Evolutionary conservation across 2,329 filamentous ascomycete genomes (phyloP), one percentile per base, ranked within the genome.

Genomic region (Fonsecaea pedrosoi): DNA sequence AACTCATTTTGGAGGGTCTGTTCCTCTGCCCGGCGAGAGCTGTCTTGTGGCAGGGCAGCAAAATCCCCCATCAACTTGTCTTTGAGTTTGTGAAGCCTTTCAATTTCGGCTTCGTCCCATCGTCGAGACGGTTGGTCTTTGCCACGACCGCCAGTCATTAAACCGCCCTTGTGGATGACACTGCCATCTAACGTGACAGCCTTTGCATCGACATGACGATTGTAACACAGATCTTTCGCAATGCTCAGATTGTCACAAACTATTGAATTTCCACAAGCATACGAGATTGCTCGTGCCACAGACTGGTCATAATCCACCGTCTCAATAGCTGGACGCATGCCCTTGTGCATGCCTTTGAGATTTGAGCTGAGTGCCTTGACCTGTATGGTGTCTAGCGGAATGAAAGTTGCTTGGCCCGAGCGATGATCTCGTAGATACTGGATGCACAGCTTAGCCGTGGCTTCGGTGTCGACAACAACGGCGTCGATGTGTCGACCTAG

Each of bases 361-460:
- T 92, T 94, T 4, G 92, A 91, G 76, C 96, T 96, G 66, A 95
- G 87, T 10, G 92, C 89, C 77, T 92, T 94, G 76, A 97, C 94
- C 75, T 98, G 96, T 77, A 99, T 97, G 60, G 96, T 97, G 82
- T 99, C 95, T 18, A 99, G 85, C 0, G 95, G 95, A 70, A 98
- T 94, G 78, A 99, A 98, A 0, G 92, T 97, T 80, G 95, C 92
- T 65, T 94, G 92, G 6, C 91, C 87, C 62, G 91, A 89, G 64
- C 92, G 89, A 76, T 97, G 92, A 71, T 97, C 92, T 73, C 95
- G 95, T 66, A 99, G 86, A 75, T 97, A 96, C 72, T 95, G 89
- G 64, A 99, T 95, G 77, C 95, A 99, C 73, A 97, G 93, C 66
- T 93, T 90, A 34, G 92, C 95, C 0, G 92, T 95, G 80, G 95